phyloP scores from a whole-genome alignment of 331 rosid genomes.

The Pyrus hybrid region DNA sequence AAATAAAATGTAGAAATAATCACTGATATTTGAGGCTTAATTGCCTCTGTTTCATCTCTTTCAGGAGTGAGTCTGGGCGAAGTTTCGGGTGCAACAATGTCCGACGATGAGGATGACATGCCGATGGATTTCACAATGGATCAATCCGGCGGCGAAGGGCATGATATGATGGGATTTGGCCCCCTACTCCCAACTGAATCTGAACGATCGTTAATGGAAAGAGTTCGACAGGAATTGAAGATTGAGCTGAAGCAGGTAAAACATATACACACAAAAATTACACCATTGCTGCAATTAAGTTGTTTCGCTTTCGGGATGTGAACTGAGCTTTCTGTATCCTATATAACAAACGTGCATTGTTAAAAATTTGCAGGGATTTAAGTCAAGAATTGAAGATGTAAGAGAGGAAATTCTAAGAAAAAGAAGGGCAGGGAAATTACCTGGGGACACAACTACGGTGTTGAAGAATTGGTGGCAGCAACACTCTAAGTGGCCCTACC shows the following conservation, averaged over 20 bases:
- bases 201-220: slow-evolving; percentile 89
- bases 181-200: slow-evolving; percentile 94
- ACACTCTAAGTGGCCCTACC: slow-evolving; percentile 99
- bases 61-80: slow-evolving; percentile 84
- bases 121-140: slow-evolving; percentile 75
- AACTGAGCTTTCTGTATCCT: not conserved
- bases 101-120: slow-evolving; percentile 88
- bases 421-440: slow-evolving; percentile 95
- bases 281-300: not conserved
- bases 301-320: not conserved
- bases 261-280: not conserved
- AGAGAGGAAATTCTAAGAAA: slow-evolving; percentile 93
- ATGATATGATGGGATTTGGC: slow-evolving; percentile 96
- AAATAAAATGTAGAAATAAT: not conserved
- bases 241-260: slow-evolving; percentile 94
- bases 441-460: slow-evolving; percentile 94
- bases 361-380: slow-evolving; percentile 60
- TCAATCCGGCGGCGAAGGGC: slow-evolving; percentile 54
- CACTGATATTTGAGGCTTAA: not conserved
- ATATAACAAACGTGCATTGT: not conserved
- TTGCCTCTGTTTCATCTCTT: not conserved
- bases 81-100: slow-evolving; percentile 94
- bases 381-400: slow-evolving; percentile 96
- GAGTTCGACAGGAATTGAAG: slow-evolving; percentile 94
- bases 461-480: slow-evolving; percentile 98